Base-by-base conservation (phyloP, 345 rosid genomes). In the Raphanus sativus region DNA sequence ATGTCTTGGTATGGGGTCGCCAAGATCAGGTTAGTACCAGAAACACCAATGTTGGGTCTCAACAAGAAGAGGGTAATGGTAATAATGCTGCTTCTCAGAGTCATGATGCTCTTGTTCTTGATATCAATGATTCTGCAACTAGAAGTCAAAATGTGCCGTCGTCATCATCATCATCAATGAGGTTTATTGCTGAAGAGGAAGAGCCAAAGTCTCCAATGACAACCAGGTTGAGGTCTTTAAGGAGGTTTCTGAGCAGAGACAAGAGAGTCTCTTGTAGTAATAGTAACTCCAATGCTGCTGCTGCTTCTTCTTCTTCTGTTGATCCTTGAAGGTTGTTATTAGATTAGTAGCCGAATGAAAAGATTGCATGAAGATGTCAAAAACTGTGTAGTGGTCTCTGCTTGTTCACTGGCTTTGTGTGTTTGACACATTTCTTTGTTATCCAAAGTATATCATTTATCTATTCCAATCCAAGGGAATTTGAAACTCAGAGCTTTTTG, bases 1-100 rank as follows among this genome's bases (percentile, higher is more conserved):
- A 92, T 75, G 91, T 92, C 60, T 76, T 94, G 95, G 87, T 92
- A 68, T 89, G 95, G 97, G 98, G 94, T 1, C 86, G 88, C 24
- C 86, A 88, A 34, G 85, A 81, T 83, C 97, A 81, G 60, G 92
- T 89, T 56, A 88, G 89, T 71, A 82, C 86, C 5, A 84, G 87
- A 8, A 81, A 76, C 73, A 78, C 80, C 77, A 70, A 75, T 70
- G 79, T 83, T 48, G 83, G 80, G 30, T 70, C 80, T 76, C 76
- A 74, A 60, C 76, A 74, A 60, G 81, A 85, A 79, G 93, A 88
- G 12, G 84, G 75, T 71, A 75, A 45, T 62, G 66, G 71, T 59
- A 77, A 86, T 16, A 77, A 86, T 16, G 67, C 85, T 58, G 79
- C 83, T 5, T 81, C 87, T 11, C 81, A 84, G 4, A 70, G 63